Conservation (phyloP, 2,329 filamentous ascomycete species). For the Sarocladiaceae sp. region DNA sequence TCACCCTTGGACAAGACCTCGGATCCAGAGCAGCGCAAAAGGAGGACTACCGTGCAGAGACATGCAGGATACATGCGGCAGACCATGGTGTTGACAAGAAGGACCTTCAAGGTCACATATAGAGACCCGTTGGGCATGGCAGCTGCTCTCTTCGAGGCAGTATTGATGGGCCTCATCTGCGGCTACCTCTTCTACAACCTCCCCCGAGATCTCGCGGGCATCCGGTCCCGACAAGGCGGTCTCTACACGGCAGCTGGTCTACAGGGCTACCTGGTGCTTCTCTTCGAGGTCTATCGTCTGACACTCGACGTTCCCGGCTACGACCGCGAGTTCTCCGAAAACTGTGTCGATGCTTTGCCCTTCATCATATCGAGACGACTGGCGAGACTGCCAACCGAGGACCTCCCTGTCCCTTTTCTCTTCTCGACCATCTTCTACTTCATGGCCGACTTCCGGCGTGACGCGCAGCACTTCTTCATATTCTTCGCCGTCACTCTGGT, state of each 20-base stretch:
- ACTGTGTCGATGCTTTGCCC: conserved; percentile 61
- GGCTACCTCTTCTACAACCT: conserved; percentile 69
- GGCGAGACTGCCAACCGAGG: conserved; percentile 63
- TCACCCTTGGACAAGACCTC: conserved; percentile 13
- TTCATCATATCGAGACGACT: conserved; percentile 66
- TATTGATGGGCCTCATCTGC: conserved; percentile 63
- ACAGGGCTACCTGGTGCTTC: conserved; percentile 69
- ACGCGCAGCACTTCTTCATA: conserved; percentile 59
- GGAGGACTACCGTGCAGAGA: conserved; percentile 22
- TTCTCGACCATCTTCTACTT: conserved; percentile 71
- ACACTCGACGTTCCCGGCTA: conserved; percentile 70
- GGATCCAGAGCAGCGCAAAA: conserved; percentile 11
- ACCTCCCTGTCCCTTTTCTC: conserved; percentile 64
- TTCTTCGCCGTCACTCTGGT: conserved; percentile 65
- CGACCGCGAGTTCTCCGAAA: conserved; percentile 68
- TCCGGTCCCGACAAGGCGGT: conserved; percentile 66
- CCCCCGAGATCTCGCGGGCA: conserved; percentile 60
- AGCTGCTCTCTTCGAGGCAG: conserved; percentile 62
- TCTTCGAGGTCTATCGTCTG: conserved; percentile 71
- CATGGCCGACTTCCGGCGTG: conserved; percentile 65
- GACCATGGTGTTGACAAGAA: conserved; percentile 56
- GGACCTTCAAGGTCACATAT: conserved; percentile 65
- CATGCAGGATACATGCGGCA: conserved; percentile 57
- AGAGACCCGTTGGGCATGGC: conserved; percentile 73
- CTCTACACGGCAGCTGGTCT: conserved; percentile 66